Percentiles rank a stretch among this genome's conserved stretches.
Evolutionary conservation across 2,329 filamentous ascomycete genomes (phyloP).

Genomic region (Hymenoscyphus fructigenus): DNA sequence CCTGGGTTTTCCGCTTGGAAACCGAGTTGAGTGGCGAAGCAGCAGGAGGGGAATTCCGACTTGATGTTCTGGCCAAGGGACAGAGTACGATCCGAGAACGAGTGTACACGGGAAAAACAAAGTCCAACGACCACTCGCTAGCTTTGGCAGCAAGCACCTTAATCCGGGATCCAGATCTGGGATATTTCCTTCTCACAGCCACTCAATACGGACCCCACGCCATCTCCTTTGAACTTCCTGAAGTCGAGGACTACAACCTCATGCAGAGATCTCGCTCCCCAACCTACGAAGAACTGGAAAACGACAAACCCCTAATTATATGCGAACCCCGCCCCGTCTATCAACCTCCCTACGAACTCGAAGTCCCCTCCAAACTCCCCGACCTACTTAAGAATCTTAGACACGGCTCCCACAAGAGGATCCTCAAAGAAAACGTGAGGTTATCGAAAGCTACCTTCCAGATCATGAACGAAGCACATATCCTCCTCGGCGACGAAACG

Average conservation of each 20-base stretch:
- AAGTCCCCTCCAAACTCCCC: conserved; percentile 55
- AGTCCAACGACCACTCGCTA: conserved; percentile 43
- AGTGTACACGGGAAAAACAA: conserved; percentile 50
- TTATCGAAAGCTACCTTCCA: conserved; percentile 70
- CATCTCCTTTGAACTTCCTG: conserved; percentile 59
- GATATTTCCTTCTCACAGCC: conserved; percentile 61
- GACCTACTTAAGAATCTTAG: conserved; percentile 55
- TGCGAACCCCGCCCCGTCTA: conserved; percentile 67
- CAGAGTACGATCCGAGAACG: conserved; percentile 56
- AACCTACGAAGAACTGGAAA: conserved; percentile 41
- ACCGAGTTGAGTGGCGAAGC: conserved; percentile 58
- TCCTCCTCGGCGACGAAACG: conserved; percentile 68
- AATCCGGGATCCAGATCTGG: conserved; percentile 61
- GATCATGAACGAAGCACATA: conserved; percentile 71
- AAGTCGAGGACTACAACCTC: conserved; percentile 47
- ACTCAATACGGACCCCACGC: conserved; percentile 58
- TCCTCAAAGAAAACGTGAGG: conserved; percentile 66
- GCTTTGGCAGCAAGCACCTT: conserved; percentile 54
- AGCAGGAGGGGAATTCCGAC: conserved; percentile 59
- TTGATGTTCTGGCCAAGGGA: conserved; percentile 58
- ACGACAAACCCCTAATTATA: conserved; percentile 49
- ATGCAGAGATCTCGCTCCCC: conserved; percentile 45
- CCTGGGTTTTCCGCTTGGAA: conserved; percentile 65
- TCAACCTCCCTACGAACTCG: conserved; percentile 61
- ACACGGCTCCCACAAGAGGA: conserved; percentile 58